A percentile compares a stretch with the other conserved stretches of the same genome.
Conservation (phyloP, 441 rosid genomes). For the Jatropha multifida region DNA sequence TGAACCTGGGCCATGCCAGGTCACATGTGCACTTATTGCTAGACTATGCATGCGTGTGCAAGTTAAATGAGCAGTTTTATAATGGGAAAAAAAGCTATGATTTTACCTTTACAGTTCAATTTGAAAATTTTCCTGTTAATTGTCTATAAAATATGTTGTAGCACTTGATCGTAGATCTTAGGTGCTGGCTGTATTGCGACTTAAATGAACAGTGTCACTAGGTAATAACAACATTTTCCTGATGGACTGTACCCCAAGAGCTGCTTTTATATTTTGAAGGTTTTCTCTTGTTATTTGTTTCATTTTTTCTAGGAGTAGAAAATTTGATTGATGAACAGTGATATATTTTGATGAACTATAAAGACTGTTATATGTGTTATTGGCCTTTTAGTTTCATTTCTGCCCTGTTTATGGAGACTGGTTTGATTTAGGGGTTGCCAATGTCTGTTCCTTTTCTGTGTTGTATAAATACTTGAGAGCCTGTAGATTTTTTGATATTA, state of each 20-base stretch:
- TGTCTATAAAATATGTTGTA: not conserved
- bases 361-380: not conserved
- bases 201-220: not conserved
- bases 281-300: not conserved
- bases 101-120: not conserved
- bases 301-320: too few relatives aligned
- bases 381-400: not conserved
- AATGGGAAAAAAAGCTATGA: not conserved
- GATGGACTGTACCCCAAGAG: not conserved
- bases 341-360: not conserved
- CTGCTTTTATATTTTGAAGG: not conserved
- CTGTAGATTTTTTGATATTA: slow-evolving; percentile 8
- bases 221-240: not conserved
- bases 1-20: too few relatives aligned
- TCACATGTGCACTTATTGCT: too few relatives aligned
- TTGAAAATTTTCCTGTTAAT: not conserved
- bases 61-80: not conserved
- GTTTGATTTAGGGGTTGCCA: slow-evolving; percentile 12
- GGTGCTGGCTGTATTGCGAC: not conserved
- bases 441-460: not conserved
- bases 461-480: slow-evolving; percentile 13
- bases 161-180: not conserved
- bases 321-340: not conserved
- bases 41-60: too few relatives aligned
- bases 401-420: slow-evolving; percentile 6